Evolutionary conservation across 2,329 filamentous ascomycete genomes (phyloP).

Genomic region (Cordyceps cateniannulata): DNA sequence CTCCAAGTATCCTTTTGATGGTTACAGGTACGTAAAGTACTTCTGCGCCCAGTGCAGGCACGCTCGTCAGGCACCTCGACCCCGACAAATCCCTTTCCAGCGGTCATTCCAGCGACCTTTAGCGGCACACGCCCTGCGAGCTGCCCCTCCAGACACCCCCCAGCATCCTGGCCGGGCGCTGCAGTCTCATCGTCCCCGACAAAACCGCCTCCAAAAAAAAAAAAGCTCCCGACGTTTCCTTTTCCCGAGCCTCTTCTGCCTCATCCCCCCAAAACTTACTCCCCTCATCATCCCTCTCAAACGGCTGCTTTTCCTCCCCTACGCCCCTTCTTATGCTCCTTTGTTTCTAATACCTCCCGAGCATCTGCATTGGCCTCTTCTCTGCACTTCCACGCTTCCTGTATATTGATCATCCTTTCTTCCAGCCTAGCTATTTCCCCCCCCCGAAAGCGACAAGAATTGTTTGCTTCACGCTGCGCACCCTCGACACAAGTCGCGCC

Average conservation of each 20-base stretch:
- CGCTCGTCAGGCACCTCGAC: not conserved
- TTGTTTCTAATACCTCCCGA: not conserved
- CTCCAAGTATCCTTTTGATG: not conserved
- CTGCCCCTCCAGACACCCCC: not conserved
- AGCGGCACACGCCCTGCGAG: too few species aligned
- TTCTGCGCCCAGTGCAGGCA: too few species aligned
- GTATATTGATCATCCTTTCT: constrained; percentile 8
- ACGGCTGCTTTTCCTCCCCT: not conserved
- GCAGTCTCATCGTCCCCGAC: not conserved
- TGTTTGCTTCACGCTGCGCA: not conserved
- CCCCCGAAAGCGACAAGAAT: not conserved
- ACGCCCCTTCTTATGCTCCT: constrained; percentile 4
- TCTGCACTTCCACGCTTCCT: not conserved
- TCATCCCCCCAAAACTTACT: not conserved
- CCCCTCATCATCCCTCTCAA: not conserved
- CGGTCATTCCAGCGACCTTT: not conserved
- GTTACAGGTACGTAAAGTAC: not conserved
- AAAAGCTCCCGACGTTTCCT: not conserved
- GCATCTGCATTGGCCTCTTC: not conserved
- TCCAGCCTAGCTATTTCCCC: constrained; percentile 2
- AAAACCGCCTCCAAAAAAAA: not conserved
- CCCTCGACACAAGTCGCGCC: not conserved
- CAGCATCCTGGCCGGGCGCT: too few species aligned
- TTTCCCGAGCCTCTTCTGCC: not conserved
- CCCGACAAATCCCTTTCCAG: not conserved